A percentile compares a stretch with the other conserved stretches of the same genome.
Conservation (phyloP, 306 rosid genomes). For the Morella rubra region DNA sequence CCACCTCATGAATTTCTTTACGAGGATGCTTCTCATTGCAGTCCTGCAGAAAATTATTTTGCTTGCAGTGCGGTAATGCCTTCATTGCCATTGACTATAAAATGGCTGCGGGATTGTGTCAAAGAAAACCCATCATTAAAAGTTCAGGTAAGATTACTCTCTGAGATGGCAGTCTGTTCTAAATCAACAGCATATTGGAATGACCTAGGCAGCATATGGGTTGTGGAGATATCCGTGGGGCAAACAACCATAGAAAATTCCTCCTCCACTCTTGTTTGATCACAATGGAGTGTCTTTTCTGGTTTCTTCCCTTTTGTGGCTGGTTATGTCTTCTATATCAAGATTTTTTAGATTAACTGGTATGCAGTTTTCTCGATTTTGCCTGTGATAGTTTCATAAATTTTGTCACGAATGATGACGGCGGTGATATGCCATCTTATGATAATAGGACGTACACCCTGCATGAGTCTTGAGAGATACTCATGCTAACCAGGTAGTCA, state of each 20-base stretch:
- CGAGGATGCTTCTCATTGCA: slow-evolving; percentile 37
- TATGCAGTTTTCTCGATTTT: neutral
- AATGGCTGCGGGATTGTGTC: slow-evolving; percentile 67
- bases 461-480: neutral
- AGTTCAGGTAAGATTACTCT: slow-evolving; percentile 43
- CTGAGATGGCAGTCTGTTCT: neutral
- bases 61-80: slow-evolving; percentile 66
- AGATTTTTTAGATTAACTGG: neutral
- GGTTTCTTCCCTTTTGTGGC: neutral
- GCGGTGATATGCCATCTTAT: neutral
- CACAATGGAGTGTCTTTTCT: neutral
- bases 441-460: neutral
- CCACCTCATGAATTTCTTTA: slow-evolving; percentile 48
- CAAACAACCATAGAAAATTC: neutral
- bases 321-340: neutral
- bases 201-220: neutral
- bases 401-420: neutral
- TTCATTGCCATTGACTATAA: slow-evolving; percentile 68
- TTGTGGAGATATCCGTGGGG: neutral
- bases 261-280: neutral
- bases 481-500: neutral
- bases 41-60: slow-evolving; percentile 24
- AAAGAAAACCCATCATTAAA: slow-evolving; percentile 59
- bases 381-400: neutral
- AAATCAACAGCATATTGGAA: neutral